These are phyloP conservation scores for Wallacemonas rigidus DNA, from an alignment of 208 protist genomes.

Conservation along the genomic window DNA sequence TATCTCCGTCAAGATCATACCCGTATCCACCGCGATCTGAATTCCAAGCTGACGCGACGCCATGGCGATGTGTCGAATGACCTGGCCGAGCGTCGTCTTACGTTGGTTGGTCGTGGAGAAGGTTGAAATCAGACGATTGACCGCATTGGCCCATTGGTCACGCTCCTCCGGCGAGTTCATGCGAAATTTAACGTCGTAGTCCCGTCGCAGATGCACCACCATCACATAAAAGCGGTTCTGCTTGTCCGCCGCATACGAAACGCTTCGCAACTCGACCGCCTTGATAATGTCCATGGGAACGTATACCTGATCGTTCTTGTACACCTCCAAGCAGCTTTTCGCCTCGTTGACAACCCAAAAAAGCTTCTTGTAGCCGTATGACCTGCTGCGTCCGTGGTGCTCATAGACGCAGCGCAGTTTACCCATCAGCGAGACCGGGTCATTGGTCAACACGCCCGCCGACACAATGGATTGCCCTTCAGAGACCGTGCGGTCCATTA, in stretches of 20 bases:
- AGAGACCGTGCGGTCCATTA: slow-evolving; percentile 14
- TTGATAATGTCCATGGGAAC: slow-evolving; percentile 47
- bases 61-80: slow-evolving; percentile 42
- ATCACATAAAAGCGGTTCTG: slow-evolving; percentile 84
- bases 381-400: slow-evolving; percentile 35
- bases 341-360: slow-evolving; percentile 80
- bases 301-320: slow-evolving; percentile 85
- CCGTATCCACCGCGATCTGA: slow-evolving; percentile 63
- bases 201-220: slow-evolving; percentile 50
- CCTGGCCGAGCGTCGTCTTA: slow-evolving; percentile 54
- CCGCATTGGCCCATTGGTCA: slow-evolving; percentile 68
- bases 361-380: slow-evolving; percentile 74
- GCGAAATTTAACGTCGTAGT: slow-evolving; percentile 60
- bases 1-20: slow-evolving; percentile 49
- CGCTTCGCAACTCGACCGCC: slow-evolving; percentile 61
- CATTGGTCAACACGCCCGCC: not conserved
- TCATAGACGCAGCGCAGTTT: slow-evolving; percentile 60
- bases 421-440: slow-evolving; percentile 50
- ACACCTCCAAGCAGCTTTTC: slow-evolving; percentile 62
- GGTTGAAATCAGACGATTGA: slow-evolving; percentile 67
- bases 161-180: slow-evolving; percentile 71
- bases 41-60: slow-evolving; percentile 58
- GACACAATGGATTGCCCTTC: not conserved
- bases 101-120: slow-evolving; percentile 66
- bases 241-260: slow-evolving; percentile 74